A percentile compares a stretch with the other conserved stretches of the same genome.
These are phyloP conservation scores for Cryptococcus hybrid DNA, from an alignment of 1,284 basidiomycete species.

Conservation along the genomic window DNA sequence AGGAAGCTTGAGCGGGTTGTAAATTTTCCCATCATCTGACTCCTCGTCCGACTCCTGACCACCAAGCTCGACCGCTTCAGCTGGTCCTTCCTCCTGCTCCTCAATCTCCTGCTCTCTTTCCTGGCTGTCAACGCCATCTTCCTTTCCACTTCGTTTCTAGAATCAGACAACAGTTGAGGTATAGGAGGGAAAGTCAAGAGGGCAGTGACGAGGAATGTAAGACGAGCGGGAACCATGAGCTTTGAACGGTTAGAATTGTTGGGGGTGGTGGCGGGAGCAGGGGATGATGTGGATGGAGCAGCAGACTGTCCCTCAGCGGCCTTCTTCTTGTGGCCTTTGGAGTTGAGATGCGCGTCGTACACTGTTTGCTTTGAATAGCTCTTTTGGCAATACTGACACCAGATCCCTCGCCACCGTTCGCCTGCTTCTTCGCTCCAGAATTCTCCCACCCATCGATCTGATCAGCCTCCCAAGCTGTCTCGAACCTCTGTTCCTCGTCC, in stretches of 20 bases:
- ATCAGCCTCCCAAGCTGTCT: slow-evolving; percentile 72
- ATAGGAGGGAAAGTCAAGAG: slow-evolving; percentile 64
- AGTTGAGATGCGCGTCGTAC: slow-evolving; percentile 92
- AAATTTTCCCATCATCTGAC: slow-evolving; percentile 91
- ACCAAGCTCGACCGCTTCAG: slow-evolving; percentile 54
- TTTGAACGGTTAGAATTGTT: slow-evolving; percentile 55
- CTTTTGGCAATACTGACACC: slow-evolving; percentile 95
- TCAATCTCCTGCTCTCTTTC: slow-evolving; percentile 96
- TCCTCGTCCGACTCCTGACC: slow-evolving; percentile 69
- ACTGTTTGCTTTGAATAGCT: slow-evolving; percentile 96
- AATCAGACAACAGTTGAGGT: slow-evolving; percentile 69
- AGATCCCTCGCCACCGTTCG: slow-evolving; percentile 62
- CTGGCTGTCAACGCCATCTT: slow-evolving; percentile 92
- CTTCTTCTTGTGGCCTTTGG: slow-evolving; percentile 93
- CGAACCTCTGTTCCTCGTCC: slow-evolving; percentile 68
- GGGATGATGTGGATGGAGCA: slow-evolving; percentile 23
- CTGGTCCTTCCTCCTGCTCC: slow-evolving; percentile 61
- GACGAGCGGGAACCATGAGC: slow-evolving; percentile 65
- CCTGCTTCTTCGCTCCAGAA: slow-evolving; percentile 19
- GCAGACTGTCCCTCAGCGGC: slow-evolving; percentile 51
- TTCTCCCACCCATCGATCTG: slow-evolving; percentile 73
- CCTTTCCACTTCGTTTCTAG: slow-evolving; percentile 94
- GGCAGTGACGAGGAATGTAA: slow-evolving; percentile 67
- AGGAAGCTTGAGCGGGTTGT: slow-evolving; percentile 96
- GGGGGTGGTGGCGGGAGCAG: slow-evolving; percentile 7